Percentiles rank a stretch among this genome's conserved stretches.
phyloP scores from a whole-genome alignment of 2,329 filamentous ascomycete genomes.

The Diplodia corticola region DNA sequence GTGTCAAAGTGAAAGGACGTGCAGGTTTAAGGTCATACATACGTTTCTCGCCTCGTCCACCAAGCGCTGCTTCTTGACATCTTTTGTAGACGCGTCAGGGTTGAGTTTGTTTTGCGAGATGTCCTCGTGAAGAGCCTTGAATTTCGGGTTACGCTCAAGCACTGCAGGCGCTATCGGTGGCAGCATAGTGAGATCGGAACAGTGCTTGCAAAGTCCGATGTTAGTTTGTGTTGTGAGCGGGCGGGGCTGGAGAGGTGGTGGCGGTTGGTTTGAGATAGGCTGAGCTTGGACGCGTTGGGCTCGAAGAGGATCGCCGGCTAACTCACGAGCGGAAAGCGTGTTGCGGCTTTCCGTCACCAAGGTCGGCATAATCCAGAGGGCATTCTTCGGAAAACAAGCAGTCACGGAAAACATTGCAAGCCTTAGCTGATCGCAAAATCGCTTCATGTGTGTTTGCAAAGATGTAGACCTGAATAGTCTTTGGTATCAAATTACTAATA shows the following conservation, averaged over 20 bases:
- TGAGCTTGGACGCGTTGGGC: slow-evolving; percentile 7
- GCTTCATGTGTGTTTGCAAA: not conserved
- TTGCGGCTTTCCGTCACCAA: not conserved
- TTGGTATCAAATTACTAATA: not conserved
- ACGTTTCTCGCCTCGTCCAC: slow-evolving; percentile 44
- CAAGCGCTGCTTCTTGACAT: slow-evolving; percentile 45
- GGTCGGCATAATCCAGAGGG: not conserved
- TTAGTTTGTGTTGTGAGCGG: not conserved
- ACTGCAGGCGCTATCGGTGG: slow-evolving; percentile 43
- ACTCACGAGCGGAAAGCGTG: not conserved
- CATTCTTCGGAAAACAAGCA: not conserved
- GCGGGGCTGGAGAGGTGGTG: not conserved
- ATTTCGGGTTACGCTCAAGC: slow-evolving; percentile 45
- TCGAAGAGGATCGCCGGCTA: not conserved
- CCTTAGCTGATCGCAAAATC: not conserved
- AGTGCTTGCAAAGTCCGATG: not conserved
- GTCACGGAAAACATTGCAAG: too few relatives aligned
- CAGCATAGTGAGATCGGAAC: slow-evolving; percentile 36
- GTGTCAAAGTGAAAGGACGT: too few relatives aligned
- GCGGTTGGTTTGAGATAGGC: not conserved
- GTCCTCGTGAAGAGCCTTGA: slow-evolving; percentile 48
- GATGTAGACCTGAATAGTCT: not conserved
- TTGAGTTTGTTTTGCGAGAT: slow-evolving; percentile 46
- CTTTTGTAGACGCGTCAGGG: slow-evolving; percentile 45
- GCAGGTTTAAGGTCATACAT: slow-evolving; percentile 19